phyloP scores from a whole-genome alignment of 139 green algal species.

The Tetraselmis striata region DNA sequence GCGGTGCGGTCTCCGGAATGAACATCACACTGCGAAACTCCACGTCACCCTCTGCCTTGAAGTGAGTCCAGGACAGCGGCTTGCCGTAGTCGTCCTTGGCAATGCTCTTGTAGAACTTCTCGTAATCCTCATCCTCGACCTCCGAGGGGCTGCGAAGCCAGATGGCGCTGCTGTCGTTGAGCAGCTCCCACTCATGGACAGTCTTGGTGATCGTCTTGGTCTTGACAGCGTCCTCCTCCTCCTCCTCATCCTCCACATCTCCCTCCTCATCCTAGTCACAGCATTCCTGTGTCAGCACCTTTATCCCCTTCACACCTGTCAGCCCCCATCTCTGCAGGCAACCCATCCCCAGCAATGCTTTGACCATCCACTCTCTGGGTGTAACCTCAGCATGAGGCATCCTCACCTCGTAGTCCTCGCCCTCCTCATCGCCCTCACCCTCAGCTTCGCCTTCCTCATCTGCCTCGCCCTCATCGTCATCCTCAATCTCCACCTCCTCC shows the following conservation, averaged over 20 bases:
- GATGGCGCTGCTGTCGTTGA: constrained; percentile 94
- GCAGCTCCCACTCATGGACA: constrained; percentile 81
- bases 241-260: constrained; percentile 39
- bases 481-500: constrained; percentile 41
- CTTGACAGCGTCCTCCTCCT: constrained; percentile 36
- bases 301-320: too few species aligned
- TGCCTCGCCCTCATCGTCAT: constrained; percentile 54
- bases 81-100: constrained; percentile 66
- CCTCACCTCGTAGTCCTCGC: constrained; percentile 17
- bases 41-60: constrained; percentile 96
- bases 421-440: constrained; percentile 30
- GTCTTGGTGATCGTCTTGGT: constrained; percentile 75
- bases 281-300: too few species aligned
- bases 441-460: constrained; percentile 48
- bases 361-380: too few species aligned
- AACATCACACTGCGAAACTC: constrained; percentile 96
- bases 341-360: too few species aligned
- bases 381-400: too few species aligned
- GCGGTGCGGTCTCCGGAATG: constrained; percentile 65
- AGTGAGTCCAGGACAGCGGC: constrained; percentile 81
- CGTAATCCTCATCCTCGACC: constrained; percentile 87
- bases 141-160: constrained; percentile 88
- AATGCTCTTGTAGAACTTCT: constrained; percentile 94
- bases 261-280: constrained; percentile 4
- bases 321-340: too few species aligned